phyloP scores from a whole-genome alignment of 805 yeast genomes.

The Candida cerambycidarum region DNA sequence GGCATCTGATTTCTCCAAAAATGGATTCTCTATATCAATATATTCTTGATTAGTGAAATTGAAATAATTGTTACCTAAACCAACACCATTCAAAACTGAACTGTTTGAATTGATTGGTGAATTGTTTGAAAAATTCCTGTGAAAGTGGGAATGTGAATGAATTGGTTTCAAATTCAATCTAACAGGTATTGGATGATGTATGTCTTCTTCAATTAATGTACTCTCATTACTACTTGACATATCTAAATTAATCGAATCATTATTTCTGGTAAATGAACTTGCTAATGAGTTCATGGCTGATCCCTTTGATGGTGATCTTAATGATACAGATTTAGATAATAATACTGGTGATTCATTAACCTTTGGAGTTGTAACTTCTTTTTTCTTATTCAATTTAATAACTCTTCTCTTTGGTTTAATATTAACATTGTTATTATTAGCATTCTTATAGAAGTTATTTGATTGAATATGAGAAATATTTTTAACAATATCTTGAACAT shows the following conservation, averaged over 20 bases:
- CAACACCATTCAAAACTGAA: conserved; percentile 28
- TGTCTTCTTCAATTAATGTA: conserved; percentile 10
- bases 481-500: conserved; percentile 37
- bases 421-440: conserved; percentile 18
- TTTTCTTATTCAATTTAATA: conserved; percentile 29
- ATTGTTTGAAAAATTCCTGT: conserved; percentile 13
- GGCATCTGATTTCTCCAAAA: conserved; percentile 1
- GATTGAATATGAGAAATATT: conserved; percentile 49
- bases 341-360: conserved; percentile 6
- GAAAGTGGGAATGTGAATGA: conserved; percentile 22
- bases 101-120: conserved; percentile 20
- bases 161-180: conserved; percentile 14
- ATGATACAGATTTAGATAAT: conserved; percentile 6
- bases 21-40: conserved; percentile 3
- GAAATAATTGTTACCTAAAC: conserved; percentile 40
- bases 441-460: conserved; percentile 37
- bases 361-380: not conserved
- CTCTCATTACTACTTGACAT: conserved; percentile 4
- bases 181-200: conserved; percentile 6
- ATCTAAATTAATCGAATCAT: conserved; percentile 4
- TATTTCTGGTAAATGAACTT: not conserved
- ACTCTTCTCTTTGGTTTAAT: conserved; percentile 45
- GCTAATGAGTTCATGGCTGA: not conserved
- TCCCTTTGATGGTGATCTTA: not conserved
- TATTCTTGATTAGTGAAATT: conserved; percentile 31